phyloP scores from a whole-genome alignment of 257 asterid species.

The Ajuga chamaepitys region DNA sequence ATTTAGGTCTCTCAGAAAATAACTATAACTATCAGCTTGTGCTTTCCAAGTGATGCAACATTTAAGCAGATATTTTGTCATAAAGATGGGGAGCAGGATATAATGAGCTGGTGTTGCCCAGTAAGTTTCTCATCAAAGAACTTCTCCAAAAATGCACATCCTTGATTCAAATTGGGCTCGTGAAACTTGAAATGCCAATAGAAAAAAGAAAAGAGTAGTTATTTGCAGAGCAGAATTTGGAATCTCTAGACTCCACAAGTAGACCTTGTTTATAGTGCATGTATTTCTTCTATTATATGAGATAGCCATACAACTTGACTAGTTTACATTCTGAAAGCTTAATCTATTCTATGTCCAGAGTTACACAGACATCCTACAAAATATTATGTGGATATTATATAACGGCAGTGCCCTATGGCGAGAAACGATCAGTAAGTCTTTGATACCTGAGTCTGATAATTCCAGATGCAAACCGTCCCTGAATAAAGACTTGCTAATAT shows the following conservation, averaged over 20 bases:
- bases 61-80: neutral
- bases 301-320: neutral
- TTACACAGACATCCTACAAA: neutral
- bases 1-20: neutral
- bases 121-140: neutral
- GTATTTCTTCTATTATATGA: neutral
- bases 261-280: neutral
- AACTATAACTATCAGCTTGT: neutral
- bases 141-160: neutral
- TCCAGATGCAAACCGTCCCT: conserved; percentile 91
- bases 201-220: neutral
- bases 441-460: conserved; percentile 88
- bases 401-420: neutral
- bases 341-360: neutral
- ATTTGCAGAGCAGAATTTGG: neutral
- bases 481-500: conserved; percentile 87
- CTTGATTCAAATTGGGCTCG: neutral
- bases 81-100: neutral
- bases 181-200: neutral
- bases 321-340: conserved; percentile 1
- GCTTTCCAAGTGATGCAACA: neutral
- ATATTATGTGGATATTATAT: neutral
- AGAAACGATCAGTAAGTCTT: neutral
- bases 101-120: neutral
- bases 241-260: neutral